phyloP scores from a whole-genome alignment of 495 filamentous ascomycete species.

The Neurospora tetraspora region DNA sequence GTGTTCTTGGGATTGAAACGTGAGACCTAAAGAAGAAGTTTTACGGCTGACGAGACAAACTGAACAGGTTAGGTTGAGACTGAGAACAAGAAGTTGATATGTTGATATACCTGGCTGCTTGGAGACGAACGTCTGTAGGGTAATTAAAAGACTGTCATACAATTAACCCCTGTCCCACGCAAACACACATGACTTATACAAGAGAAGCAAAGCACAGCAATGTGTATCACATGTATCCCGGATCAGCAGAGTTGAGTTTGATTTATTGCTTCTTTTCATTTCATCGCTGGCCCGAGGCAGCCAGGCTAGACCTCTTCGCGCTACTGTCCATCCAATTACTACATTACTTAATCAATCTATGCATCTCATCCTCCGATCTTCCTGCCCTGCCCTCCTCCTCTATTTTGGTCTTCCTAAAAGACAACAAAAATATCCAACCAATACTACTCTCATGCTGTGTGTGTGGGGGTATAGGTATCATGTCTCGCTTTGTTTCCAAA shows the following conservation, averaged over 20 bases:
- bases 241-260: background rate
- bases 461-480: background rate
- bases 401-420: background rate
- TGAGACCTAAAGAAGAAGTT: background rate
- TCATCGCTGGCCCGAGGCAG: background rate
- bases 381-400: background rate
- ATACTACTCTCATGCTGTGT: background rate
- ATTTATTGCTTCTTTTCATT: background rate
- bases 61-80: background rate
- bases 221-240: background rate
- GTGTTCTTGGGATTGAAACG: background rate
- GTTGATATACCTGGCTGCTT: background rate
- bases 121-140: background rate
- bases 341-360: background rate
- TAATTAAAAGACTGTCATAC: background rate
- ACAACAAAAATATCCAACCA: background rate
- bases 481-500: background rate
- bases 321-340: background rate
- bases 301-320: background rate
- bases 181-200: background rate
- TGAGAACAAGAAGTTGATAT: background rate
- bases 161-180: background rate
- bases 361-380: background rate
- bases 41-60: background rate
- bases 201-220: background rate